A percentile compares a stretch with the other conserved stretches of the same genome.
These are phyloP conservation scores for Exobasidium cylindrosporum DNA, from an alignment of 1,284 basidiomycete genomes.

Conservation along the genomic window DNA sequence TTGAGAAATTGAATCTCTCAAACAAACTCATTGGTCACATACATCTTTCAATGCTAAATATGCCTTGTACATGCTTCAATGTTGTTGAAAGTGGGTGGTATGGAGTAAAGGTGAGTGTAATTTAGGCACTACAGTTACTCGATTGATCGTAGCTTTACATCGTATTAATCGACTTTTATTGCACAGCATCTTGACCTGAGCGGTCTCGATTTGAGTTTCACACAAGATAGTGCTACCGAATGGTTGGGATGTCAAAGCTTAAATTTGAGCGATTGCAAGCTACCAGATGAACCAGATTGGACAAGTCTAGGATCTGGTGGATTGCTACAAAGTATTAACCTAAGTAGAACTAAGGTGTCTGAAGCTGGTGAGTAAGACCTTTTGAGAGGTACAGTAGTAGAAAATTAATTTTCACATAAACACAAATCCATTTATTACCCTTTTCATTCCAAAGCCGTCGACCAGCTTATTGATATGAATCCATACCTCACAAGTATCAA, in stretches of 20 bases:
- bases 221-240: not conserved
- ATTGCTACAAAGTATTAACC: not conserved
- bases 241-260: not conserved
- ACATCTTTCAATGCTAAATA: too few relatives aligned
- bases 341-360: not conserved
- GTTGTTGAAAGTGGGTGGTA: too few relatives aligned
- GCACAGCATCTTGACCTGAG: not conserved
- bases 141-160: too few relatives aligned
- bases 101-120: too few relatives aligned
- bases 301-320: not conserved
- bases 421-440: too few relatives aligned
- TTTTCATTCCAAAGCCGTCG: slow-evolving; percentile 2
- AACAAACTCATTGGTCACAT: not conserved
- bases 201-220: not conserved
- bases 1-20: not conserved
- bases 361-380: not conserved
- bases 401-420: not conserved
- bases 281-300: not conserved
- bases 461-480: not conserved
- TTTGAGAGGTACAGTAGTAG: not conserved
- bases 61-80: too few relatives aligned
- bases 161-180: too few relatives aligned
- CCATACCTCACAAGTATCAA: slow-evolving; percentile 5
- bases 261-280: not conserved
- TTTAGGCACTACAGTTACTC: too few relatives aligned